Percentiles rank a stretch among this genome's conserved stretches.
Conservation (phyloP, 371 early-diverging fungal species). For the Agmasoma carcini region DNA sequence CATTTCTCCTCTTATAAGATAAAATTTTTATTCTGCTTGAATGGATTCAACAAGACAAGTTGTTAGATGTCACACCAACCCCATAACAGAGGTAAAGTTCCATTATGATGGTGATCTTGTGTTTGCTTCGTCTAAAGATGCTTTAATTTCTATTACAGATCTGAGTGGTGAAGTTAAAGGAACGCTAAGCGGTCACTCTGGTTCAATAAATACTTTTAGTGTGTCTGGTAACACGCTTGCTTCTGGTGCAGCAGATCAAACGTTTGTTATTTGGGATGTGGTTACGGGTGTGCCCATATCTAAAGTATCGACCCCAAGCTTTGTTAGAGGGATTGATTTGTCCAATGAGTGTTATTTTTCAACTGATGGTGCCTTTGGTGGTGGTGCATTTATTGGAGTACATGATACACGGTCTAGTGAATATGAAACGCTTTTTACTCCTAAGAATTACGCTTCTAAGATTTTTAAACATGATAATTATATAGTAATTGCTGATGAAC, state of each 20-base stretch:
- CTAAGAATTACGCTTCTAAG: slow-evolving; percentile 62
- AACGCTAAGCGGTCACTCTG: slow-evolving; percentile 77
- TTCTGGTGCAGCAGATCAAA: slow-evolving; percentile 83
- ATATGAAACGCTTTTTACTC: slow-evolving; percentile 41
- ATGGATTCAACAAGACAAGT: slow-evolving; percentile 8
- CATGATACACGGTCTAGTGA: slow-evolving; percentile 59
- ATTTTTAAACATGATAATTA: slow-evolving; percentile 75
- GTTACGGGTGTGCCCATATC: slow-evolving; percentile 71
- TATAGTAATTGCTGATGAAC: slow-evolving; percentile 65
- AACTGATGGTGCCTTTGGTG: slow-evolving; percentile 77
- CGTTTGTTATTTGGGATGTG: slow-evolving; percentile 79
- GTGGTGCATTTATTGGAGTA: slow-evolving; percentile 64
- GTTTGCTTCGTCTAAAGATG: slow-evolving; percentile 85
- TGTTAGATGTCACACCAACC: slow-evolving; percentile 62
- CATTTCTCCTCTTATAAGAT: too few species aligned
- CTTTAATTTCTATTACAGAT: slow-evolving; percentile 74
- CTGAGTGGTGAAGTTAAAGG: slow-evolving; percentile 90
- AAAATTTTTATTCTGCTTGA: too few species aligned
- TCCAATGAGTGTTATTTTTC: slow-evolving; percentile 68
- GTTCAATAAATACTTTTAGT: slow-evolving; percentile 70
- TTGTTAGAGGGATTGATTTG: slow-evolving; percentile 76
- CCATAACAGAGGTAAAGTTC: slow-evolving; percentile 89
- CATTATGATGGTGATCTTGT: slow-evolving; percentile 94
- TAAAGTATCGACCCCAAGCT: slow-evolving; percentile 69
- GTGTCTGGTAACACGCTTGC: slow-evolving; percentile 61